Base-by-base conservation (phyloP, 139 green algal species). In the Closterium sp. region DNA sequence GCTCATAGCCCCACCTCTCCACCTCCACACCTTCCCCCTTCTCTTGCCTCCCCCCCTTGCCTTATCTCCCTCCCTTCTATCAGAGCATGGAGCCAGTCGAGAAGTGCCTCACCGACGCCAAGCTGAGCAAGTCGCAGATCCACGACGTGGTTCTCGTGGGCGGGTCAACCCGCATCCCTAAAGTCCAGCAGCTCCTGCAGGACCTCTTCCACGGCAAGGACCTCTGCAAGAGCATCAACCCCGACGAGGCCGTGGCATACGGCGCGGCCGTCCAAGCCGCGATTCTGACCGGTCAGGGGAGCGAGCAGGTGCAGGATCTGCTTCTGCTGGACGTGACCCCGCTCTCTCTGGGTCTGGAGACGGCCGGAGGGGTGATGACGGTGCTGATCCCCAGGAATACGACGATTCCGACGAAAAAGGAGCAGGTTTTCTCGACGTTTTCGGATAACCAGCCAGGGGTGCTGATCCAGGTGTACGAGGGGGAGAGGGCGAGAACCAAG, bases 121-220 rank as follows among this genome's bases (percentile, higher is more conserved):
- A 99, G 96, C 94, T 98, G 64, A 96, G 97, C 96, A 98, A 98
- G 96, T 89, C 76, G 76, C 55, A 89, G 2, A 96, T 99, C 12
- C 95, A 99, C 91, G 98, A 99, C 34, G 95, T 99, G 6, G 97
- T 99, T 86, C 95, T 99, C 34, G 97, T 98, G 34, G 98, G 98
- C 87, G 98, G 98, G 90, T 99, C 97, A 87, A 99, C 98, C 12
- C 97, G 98, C 87, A 99, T 99, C 92, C 98, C 98, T 93, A 99
- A 99, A 96, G 97, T 99, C 89, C 98, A 99, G 96, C 89, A 96
- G 92, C 95, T 99, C 93, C 96, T 99, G 88, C 96, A 97, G 94
- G 98, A 99, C 95, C 99, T 98, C 95, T 99, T 99, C 96, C 98
- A 99, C 92, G 97, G 98, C 94, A 99, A 99, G 97, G 98, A 99